phyloP scores from a whole-genome alignment of 495 filamentous ascomycete species.

The Cercophora sp. region DNA sequence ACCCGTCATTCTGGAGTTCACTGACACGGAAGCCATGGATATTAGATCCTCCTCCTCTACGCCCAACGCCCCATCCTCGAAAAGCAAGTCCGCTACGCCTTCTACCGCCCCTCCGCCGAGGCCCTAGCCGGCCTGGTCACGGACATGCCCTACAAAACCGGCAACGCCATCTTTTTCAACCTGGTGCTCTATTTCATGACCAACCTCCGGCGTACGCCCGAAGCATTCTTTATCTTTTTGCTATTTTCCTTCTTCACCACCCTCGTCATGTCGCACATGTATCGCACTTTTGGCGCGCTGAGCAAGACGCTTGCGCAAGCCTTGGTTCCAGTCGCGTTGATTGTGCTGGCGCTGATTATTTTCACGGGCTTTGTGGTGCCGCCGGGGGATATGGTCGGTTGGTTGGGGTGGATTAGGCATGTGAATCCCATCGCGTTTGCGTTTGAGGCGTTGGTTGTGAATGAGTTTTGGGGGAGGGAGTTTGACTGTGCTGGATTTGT shows the following conservation, averaged over 20 bases:
- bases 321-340: conserved; percentile 63
- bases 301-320: conserved; percentile 65
- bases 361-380: conserved; percentile 80
- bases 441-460: conserved; percentile 64
- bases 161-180: conserved; percentile 54
- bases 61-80: conserved; percentile 73
- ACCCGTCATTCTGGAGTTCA: too few relatives aligned
- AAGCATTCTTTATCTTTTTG: conserved; percentile 59
- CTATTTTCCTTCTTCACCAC: conserved; percentile 49
- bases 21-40: too few relatives aligned
- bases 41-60: conserved; percentile 56
- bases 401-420: conserved; percentile 75
- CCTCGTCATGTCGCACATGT: conserved; percentile 47
- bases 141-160: conserved; percentile 70
- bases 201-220: conserved; percentile 45
- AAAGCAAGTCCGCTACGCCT: conserved; percentile 81
- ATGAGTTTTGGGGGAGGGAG: conserved; percentile 40
- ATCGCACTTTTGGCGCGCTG: conserved; percentile 65
- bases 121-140: conserved; percentile 78
- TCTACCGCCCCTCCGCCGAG: conserved; percentile 88
- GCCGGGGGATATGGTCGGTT: conserved; percentile 65
- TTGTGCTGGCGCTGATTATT: conserved; percentile 64
- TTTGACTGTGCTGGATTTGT: conserved; percentile 5
- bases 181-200: conserved; percentile 81
- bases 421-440: conserved; percentile 75